Conservation (phyloP, 1,284 basidiomycete genomes). For the Dichomitus squalens region DNA sequence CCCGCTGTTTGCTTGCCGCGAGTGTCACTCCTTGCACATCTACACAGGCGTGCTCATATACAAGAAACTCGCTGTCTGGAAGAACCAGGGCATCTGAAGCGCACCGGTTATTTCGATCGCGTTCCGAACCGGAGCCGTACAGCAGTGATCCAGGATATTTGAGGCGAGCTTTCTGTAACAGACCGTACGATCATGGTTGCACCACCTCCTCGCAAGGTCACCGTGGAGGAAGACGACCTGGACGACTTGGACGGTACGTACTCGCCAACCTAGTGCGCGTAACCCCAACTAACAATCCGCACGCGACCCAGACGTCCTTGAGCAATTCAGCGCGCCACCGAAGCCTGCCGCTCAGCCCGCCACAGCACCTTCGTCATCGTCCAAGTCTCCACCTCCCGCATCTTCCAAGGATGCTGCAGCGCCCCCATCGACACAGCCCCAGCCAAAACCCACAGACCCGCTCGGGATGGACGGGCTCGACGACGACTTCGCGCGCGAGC, state of each 20-base stretch:
- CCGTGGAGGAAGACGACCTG: conserved; percentile 61
- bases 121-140: background rate
- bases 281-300: background rate
- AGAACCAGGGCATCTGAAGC: too few relatives aligned
- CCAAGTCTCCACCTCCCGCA: background rate
- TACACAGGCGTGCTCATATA: too few relatives aligned
- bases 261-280: background rate
- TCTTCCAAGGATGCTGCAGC: background rate
- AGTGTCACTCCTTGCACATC: too few relatives aligned
- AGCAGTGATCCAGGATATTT: too few relatives aligned
- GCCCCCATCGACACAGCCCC: conserved; percentile 25
- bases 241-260: conserved; percentile 74
- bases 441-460: conserved; percentile 29
- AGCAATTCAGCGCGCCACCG: conserved; percentile 42
- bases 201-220: conserved; percentile 19
- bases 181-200: conserved; percentile 16
- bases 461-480: conserved; percentile 41
- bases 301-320: conserved; percentile 53
- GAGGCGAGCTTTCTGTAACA: too few relatives aligned
- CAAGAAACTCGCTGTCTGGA: too few relatives aligned
- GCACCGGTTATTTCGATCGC: background rate
- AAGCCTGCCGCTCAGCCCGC: conserved; percentile 31
- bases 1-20: too few relatives aligned
- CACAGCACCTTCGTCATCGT: conserved; percentile 9
- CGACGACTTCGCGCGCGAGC: conserved; percentile 68